Evolutionary conservation across 169 alveolate genomes (phyloP).

Genomic region (Perkinsus olseni): DNA sequence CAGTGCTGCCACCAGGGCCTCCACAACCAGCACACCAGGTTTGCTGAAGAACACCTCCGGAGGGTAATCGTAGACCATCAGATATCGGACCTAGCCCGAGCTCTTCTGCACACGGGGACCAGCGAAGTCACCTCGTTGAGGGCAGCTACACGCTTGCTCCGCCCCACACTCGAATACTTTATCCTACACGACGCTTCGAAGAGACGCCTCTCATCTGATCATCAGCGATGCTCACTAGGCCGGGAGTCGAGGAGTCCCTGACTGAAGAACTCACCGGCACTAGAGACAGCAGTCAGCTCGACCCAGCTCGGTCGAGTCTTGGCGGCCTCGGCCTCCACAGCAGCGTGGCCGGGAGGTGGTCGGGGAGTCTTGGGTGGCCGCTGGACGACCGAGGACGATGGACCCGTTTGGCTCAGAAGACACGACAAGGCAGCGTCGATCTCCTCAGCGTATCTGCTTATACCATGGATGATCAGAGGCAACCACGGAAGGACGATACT

Average conservation of each 20-base stretch:
- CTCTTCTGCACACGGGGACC: too few relatives aligned
- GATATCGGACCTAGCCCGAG: neutral
- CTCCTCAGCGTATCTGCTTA: neutral
- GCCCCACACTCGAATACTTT: neutral
- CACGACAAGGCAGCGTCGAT: neutral
- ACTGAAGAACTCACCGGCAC: neutral
- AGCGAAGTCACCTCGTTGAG: neutral
- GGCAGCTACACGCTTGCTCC: neutral
- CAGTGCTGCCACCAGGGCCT: neutral
- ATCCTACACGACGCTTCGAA: neutral
- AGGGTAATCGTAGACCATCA: neutral
- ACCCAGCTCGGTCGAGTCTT: neutral
- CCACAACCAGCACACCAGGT: neutral
- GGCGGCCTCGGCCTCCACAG: neutral
- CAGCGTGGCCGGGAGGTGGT: neutral
- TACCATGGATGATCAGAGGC: neutral
- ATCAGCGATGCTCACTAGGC: neutral
- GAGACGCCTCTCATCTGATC: neutral
- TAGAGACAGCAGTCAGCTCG: neutral
- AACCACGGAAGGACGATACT: too few relatives aligned
- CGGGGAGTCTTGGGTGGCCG: neutral
- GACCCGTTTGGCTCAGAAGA: neutral
- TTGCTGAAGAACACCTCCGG: neutral
- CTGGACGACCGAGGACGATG: neutral
- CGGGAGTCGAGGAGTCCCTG: neutral